Evolutionary conservation across 2,329 filamentous ascomycete species (phyloP), one percentile per base, ranked within the genome.

Genomic region (Trichoderma pleuroti): DNA sequence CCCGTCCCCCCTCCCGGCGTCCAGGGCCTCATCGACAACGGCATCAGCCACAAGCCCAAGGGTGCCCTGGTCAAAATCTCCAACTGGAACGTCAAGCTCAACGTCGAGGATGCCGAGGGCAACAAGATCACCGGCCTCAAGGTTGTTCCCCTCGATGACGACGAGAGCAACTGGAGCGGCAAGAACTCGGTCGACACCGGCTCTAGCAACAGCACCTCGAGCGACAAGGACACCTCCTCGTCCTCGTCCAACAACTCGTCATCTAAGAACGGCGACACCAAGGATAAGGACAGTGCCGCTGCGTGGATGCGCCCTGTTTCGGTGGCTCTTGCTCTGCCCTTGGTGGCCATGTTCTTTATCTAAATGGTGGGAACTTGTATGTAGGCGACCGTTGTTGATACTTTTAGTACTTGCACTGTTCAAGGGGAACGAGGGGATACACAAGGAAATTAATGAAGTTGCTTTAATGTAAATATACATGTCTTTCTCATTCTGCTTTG

Each of bases 1-100:
- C 94, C 92, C 61, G 82, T 77, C 4, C 84, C 88, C 7, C 93
- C 93, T 14, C 84, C 87, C 5, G 92, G 90, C 74, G 90, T 90
- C 49, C 84, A 90, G 72, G 85, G 87, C 59, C 85, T 97, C 76
- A 95, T 98, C 78, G 85, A 92, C 74, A 88, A 91, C 62, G 94
- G 95, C 73, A 87, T 97, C 72, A 83, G 81, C 62, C 87, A 87
- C 73, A 87, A 89, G 70, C 89, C 90, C 49, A 81, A 79, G 16
- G 91, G 91, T 75, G 88, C 91, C 81, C 81, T 97, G 67, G 86
- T 97, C 73, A 80, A 87, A 73, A 86, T 97, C 75, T 83, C 86
- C 63, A 86, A 88, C 74, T 87, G 93, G 74, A 85, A 85, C 42
- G 88, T 93, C 70, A 79, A 76, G 65, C 76, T 84, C 72, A 75